These are phyloP conservation scores for Torulaspora gathmanii DNA, from an alignment of 805 yeast genomes.

Conservation along the genomic window DNA sequence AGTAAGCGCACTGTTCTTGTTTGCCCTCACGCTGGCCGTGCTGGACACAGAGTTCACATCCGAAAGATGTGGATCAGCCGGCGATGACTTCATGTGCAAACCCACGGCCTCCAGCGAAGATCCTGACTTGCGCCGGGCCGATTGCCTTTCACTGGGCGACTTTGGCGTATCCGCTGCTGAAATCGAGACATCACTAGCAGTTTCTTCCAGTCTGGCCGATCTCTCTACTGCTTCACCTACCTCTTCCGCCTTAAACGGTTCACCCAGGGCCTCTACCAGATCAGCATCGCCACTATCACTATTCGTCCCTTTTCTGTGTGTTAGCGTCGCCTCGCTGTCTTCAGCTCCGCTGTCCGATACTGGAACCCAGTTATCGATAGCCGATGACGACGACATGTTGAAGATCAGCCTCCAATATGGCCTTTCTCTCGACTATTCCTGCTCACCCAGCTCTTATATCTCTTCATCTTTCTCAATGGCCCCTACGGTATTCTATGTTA, in stretches of 20 bases:
- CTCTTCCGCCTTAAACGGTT: constrained; percentile 1
- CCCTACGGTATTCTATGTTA: constrained; percentile 5
- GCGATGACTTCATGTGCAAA: constrained; percentile 25
- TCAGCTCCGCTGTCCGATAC: constrained; percentile 14
- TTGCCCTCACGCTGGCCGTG: constrained; percentile 10
- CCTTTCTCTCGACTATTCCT: neutral
- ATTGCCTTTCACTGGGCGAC: neutral
- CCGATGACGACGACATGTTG: constrained; percentile 7
- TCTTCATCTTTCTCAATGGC: neutral
- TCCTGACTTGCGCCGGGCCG: constrained; percentile 11
- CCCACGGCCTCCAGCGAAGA: constrained; percentile 16
- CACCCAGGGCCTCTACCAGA: neutral
- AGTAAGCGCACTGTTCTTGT: constrained; percentile 17
- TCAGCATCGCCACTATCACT: neutral
- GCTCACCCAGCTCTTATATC: neutral
- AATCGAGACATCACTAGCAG: neutral
- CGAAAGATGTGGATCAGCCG: constrained; percentile 31
- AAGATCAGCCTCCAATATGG: neutral
- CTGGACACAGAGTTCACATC: constrained; percentile 24
- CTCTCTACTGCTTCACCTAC: neutral
- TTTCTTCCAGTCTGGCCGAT: neutral
- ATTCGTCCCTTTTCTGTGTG: constrained; percentile 4
- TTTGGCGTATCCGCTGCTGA: constrained; percentile 1
- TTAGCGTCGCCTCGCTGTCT: constrained; percentile 12
- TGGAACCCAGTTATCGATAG: constrained; percentile 26